These are phyloP conservation scores for Saturnispora serradocipensis DNA, from an alignment of 805 yeast species.

Conservation along the genomic window DNA sequence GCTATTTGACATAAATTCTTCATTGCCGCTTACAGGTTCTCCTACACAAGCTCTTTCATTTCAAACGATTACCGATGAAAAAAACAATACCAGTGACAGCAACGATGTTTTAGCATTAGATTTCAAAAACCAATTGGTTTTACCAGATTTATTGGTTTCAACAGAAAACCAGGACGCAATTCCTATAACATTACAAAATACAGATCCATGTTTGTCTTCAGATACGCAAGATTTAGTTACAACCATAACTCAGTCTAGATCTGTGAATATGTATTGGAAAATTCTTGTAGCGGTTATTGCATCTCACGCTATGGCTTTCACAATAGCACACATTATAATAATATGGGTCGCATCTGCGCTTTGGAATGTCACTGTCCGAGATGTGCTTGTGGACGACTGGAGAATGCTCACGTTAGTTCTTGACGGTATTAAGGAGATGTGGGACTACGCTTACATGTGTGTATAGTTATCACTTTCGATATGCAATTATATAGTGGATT, in stretches of 20 bases:
- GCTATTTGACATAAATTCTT: not conserved
- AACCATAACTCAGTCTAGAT: not conserved
- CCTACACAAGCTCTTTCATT: not conserved
- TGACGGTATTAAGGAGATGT: constrained; percentile 17
- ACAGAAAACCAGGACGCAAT: not conserved
- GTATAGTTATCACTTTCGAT: not conserved
- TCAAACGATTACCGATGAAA: not conserved
- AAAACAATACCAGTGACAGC: not conserved
- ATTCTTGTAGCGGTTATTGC: constrained; percentile 20
- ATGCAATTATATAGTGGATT: not conserved
- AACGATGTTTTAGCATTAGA: not conserved
- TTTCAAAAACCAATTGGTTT: not conserved
- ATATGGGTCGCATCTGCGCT: constrained; percentile 16
- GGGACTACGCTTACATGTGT: constrained; percentile 6
- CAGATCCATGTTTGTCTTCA: not conserved
- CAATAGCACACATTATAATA: constrained; percentile 18
- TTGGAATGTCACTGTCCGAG: constrained; percentile 14
- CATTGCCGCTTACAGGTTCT: not conserved
- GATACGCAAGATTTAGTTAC: not conserved
- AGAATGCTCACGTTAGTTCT: constrained; percentile 19
- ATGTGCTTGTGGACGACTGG: constrained; percentile 20
- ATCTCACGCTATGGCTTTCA: constrained; percentile 18
- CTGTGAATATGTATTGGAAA: constrained; percentile 19
- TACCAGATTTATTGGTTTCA: not conserved
- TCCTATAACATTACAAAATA: not conserved